Base-by-base conservation (phyloP, 108 stramenopile species). In the Skeletonema marinoi region DNA sequence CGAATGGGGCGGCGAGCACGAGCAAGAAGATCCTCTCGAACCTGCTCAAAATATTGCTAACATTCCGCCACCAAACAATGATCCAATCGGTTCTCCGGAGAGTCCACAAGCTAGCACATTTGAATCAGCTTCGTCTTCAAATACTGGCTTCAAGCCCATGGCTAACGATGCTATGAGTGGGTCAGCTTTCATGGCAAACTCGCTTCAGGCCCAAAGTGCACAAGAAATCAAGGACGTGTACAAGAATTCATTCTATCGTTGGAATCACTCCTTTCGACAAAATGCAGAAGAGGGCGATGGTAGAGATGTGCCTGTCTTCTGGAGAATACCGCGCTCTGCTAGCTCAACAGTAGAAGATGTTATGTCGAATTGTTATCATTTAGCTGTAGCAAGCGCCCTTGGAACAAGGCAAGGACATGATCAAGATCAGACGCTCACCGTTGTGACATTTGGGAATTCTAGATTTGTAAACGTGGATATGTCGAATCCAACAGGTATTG, bases 401-500 rank as follows among this genome's bases (percentile, higher is more conserved):
- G 80, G 80, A 17, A 42, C 79, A 46, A 60, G 48, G 11, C 61
- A 68, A 42, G 73, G 60, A 64, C 66, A 76, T 60, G 66, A 67
- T 32, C 36, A 30, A 33, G 74, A 80, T 73, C 62, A 78, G 68
- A 54, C 72, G 16, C 73, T 78, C 8, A 32, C 42, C 25, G 46
- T 41, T 48, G 65, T 78, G 25, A 63, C 32, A n/a, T 50, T 83
- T 0, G 72, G 66, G 36, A 77, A 76, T 14, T 72, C 77, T 30
- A 74, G 13, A 32, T 84, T 75, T 60, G 75, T 76, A 46, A 84
- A 84, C 50, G 83, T 75, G 33, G 66, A 78, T 33, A 71, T 80
- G 35, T 67, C 78, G 2, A 80, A 59, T 4, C 78, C 81, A 41
- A 13, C 56, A 14, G 83, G 83, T 30, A 63, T 84, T 19, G 31